phyloP scores from a whole-genome alignment of 139 green algal genomes.

The Chlorella sp. region DNA sequence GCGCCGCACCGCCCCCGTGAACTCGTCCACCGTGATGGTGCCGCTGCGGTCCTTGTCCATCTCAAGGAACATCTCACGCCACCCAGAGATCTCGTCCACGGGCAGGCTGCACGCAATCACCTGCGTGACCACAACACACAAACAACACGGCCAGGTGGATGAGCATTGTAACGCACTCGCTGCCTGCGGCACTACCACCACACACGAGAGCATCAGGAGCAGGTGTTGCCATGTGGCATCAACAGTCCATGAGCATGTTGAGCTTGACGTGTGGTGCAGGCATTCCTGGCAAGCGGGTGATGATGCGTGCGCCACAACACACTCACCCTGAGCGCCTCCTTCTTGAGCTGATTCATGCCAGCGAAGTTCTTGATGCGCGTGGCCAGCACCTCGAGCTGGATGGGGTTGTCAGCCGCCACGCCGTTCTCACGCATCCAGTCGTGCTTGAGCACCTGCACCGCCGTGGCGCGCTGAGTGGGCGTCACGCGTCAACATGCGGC shows the following conservation, averaged over 20 bases:
- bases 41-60: slow-evolving; percentile 88
- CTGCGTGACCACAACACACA: too few species aligned
- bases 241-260: too few species aligned
- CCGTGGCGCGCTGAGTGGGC: slow-evolving; percentile 71
- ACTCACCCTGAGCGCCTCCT: slow-evolving; percentile 83
- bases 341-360: slow-evolving; percentile 94
- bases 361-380: slow-evolving; percentile 85
- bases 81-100: slow-evolving; percentile 83
- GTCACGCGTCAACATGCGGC: slow-evolving; percentile 77
- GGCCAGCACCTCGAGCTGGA: slow-evolving; percentile 67
- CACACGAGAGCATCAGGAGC: too few species aligned
- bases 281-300: too few species aligned
- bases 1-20: slow-evolving; percentile 35
- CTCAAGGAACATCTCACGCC: slow-evolving; percentile 80
- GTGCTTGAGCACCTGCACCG: slow-evolving; percentile 79
- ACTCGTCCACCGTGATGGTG: slow-evolving; percentile 89
- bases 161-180: too few species aligned
- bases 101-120: slow-evolving; percentile 81
- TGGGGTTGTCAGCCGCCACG: slow-evolving; percentile 49
- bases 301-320: too few species aligned
- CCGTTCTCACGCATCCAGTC: slow-evolving; percentile 87
- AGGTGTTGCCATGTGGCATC: too few species aligned
- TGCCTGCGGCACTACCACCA: too few species aligned
- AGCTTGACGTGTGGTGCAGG: too few species aligned
- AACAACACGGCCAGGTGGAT: too few species aligned